Conservation (phyloP, 371 early-diverging fungal species). For the Massospora cicadina region DNA sequence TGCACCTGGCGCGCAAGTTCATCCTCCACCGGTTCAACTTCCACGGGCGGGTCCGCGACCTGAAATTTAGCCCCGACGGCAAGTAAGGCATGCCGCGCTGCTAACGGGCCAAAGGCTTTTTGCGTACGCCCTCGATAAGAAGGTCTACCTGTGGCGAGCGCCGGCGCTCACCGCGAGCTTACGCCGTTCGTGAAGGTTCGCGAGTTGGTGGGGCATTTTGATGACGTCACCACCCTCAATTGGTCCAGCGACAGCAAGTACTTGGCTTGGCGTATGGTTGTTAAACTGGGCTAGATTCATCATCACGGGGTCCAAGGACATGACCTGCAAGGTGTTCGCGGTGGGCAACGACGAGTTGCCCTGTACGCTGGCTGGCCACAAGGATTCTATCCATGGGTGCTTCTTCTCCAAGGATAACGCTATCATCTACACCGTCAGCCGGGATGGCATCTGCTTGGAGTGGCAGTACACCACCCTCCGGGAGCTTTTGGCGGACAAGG, state of each 20-base stretch:
- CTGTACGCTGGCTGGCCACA: slow-evolving; percentile 67
- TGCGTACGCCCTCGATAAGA: slow-evolving; percentile 70
- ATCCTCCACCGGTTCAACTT: slow-evolving; percentile 81
- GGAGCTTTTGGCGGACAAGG: slow-evolving; percentile 23
- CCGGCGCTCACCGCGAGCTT: slow-evolving; percentile 84
- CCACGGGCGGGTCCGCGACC: slow-evolving; percentile 52
- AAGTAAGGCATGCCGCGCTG: slow-evolving; percentile 18
- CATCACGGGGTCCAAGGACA: slow-evolving; percentile 72
- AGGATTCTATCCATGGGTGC: slow-evolving; percentile 67
- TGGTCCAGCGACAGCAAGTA: slow-evolving; percentile 74
- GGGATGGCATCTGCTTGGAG: slow-evolving; percentile 76
- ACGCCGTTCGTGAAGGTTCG: slow-evolving; percentile 73
- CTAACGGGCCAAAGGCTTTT: slow-evolving; percentile 26
- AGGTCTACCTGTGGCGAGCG: slow-evolving; percentile 82
- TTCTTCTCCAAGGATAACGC: slow-evolving; percentile 61
- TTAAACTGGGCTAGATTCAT: slow-evolving; percentile 33
- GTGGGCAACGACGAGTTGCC: slow-evolving; percentile 16
- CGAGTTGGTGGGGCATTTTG: slow-evolving; percentile 69
- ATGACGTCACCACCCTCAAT: slow-evolving; percentile 60
- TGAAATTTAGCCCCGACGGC: slow-evolving; percentile 67
- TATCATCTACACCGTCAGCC: slow-evolving; percentile 67
- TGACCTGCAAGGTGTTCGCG: slow-evolving; percentile 44
- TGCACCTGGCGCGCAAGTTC: slow-evolving; percentile 64
- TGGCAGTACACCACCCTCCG: slow-evolving; percentile 42
- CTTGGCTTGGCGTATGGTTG: not conserved